Evolutionary conservation across 495 filamentous ascomycete genomes (phyloP).

Genomic region (Hyphodiscus hymeniophilus): DNA sequence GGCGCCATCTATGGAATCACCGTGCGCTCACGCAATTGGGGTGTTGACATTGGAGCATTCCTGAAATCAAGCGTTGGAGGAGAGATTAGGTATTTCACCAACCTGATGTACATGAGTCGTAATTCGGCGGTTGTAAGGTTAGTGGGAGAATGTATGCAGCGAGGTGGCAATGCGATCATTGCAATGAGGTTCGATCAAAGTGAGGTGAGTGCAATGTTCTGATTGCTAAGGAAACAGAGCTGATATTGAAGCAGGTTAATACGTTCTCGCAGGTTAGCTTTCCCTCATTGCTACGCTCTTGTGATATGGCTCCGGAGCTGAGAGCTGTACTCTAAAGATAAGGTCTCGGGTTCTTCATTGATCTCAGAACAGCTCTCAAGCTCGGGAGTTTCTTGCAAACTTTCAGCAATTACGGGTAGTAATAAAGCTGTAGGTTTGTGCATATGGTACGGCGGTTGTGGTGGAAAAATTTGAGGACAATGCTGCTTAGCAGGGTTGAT

Average conservation of each 20-base stretch:
- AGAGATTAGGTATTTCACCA: slow-evolving; percentile 49
- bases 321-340: no score
- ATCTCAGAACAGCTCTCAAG: no score
- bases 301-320: no score
- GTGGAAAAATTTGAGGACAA: slow-evolving; percentile 37
- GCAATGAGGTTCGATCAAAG: slow-evolving; percentile 47
- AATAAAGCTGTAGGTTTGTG: no score
- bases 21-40: slow-evolving; percentile 48
- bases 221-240: background rate
- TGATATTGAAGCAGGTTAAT: slow-evolving; percentile 21
- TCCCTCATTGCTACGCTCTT: no score
- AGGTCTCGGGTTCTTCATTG: no score
- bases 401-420: no score
- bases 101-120: slow-evolving; percentile 44
- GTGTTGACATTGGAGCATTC: slow-evolving; percentile 35
- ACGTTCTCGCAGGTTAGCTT: slow-evolving; percentile 48
- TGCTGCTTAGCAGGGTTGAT: no score
- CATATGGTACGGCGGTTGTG: slow-evolving; percentile 50
- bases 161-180: slow-evolving; percentile 54
- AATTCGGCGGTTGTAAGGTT: slow-evolving; percentile 46
- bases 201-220: slow-evolving; percentile 25
- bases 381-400: no score
- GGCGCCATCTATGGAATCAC: slow-evolving; percentile 52
- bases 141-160: slow-evolving; percentile 45
- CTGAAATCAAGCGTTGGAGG: slow-evolving; percentile 45